A percentile compares a stretch with the other conserved stretches of the same genome.
phyloP scores from a whole-genome alignment of 108 stramenopile genomes.

The Cyclotella kingstonii region DNA sequence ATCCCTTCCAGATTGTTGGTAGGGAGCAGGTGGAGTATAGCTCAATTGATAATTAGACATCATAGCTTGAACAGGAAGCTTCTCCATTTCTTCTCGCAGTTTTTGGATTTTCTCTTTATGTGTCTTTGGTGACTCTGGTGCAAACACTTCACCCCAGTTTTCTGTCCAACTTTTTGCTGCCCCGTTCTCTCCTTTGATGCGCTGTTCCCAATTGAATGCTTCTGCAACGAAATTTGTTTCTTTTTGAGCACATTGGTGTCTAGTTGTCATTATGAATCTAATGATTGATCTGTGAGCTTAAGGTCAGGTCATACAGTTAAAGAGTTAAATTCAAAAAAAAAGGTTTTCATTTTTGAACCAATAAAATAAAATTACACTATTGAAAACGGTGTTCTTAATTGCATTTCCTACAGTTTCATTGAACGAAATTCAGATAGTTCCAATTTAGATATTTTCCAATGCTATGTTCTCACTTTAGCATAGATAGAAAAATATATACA shows the following conservation, averaged over 20 bases:
- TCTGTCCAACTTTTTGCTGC: constrained; percentile 20
- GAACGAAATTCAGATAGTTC: no score
- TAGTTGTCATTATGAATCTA: constrained; percentile 7
- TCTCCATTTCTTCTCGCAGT: constrained; percentile 16
- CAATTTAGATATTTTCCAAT: no score
- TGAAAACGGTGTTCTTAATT: no score
- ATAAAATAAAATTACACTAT: no score
- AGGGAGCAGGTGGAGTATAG: constrained; percentile 9
- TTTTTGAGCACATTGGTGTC: constrained; percentile 36
- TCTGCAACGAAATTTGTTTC: constrained; percentile 41
- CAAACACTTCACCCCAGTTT: constrained; percentile 35
- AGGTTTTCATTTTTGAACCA: no score
- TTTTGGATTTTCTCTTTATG: constrained; percentile 21
- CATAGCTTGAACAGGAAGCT: constrained; percentile 34
- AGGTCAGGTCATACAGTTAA: no score
- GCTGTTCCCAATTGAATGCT: constrained; percentile 43
- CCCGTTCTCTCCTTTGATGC: constrained; percentile 29
- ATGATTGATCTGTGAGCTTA: no score
- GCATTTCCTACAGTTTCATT: no score
- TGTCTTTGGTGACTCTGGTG: constrained; percentile 21
- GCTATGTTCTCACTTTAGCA: no score
- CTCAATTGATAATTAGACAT: constrained; percentile 37
- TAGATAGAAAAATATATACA: no score
- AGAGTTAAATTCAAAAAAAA: no score
- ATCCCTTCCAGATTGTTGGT: constrained; percentile 17